Evolutionary conservation across 768 basidiomycete genomes (phyloP), one percentile per base, ranked within the genome.

Genomic region (Pulveroboletus ravenelii): DNA sequence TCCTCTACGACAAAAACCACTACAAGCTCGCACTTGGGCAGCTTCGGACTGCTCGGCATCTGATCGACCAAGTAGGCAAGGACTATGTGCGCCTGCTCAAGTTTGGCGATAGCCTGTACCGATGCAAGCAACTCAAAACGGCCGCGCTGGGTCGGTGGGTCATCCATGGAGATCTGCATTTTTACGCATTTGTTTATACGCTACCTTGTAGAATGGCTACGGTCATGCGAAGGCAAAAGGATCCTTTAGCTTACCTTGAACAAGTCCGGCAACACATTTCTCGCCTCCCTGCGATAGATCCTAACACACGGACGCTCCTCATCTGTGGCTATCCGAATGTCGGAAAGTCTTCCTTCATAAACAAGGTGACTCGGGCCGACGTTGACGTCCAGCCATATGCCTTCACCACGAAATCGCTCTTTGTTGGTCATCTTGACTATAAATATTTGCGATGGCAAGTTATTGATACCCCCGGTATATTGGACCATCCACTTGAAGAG

Each of bases 391-490:
- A 99, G 70, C 95, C 95, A 34, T 99, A 98, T 65, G 96, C 96
- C 1, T 99, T 99, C 76, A 99, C 96, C 41, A 99, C 96, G 29
- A 98, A 97, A 71, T 93, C 91, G 0, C 87, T 99, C 46, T 98
- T 98, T 66, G 90, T 99, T 62, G 96, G 96, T 1, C 96, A 99
- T 72, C 78, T 98, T 66, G 96, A 99, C 70, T 97, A 99, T 78
- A 95, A 93, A 65, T 99, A 99, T 74, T 79, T 99, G 60, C 85
- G 96, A 54, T 99, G 96, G 96, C 96, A 99, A 70, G 95, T 99
- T 45, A 97, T 99, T 62, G 96, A 99, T 77, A 99, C 96, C 36
- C 96, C 96, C 2, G 96, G 96, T 52, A 87, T 99, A 52, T 79
- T 99, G 58, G 96, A 99, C 67, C 96, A 98, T 69, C 94, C 95